Evolutionary conservation across 305 asterid species (phyloP), one percentile per base, ranked within the genome.

Genomic region (Fraxinus greggii): DNA sequence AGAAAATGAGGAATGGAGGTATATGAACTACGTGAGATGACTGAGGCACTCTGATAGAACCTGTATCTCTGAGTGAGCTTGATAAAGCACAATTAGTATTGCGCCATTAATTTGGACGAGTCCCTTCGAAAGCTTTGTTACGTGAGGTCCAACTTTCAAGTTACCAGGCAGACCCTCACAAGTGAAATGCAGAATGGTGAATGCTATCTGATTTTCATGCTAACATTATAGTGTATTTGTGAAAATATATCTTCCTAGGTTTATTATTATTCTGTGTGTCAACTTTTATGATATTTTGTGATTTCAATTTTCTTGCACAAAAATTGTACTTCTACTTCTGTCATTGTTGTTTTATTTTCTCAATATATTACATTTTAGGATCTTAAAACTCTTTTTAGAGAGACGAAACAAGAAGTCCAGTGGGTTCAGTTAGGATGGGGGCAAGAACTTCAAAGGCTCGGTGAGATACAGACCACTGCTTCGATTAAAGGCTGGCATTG

Each of bases 361-460:
- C 23, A 8, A 31, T 76, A 15, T 73, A 76, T 31, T 31, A 42
- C 61, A 70, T 63, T 85, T 83, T 91, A 95, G 98, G 94, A 88
- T 86, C 90, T 95, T 77, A 92, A 90, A 87, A 78, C 86, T 61
- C 90, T 91, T 82, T 90, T 86, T 65, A 85, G 77, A 77, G 93
- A 90, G 72, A 86, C 94, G 23, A 92, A 91, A 56, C 84, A 87
- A 79, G 94, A 92, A 84, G 91, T 91, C 78, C 89, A 82, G 77
- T 86, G 73, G 76, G 92, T 80, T 72, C 93, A 88, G 81, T 73
- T 86, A 77, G 94, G 93, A 79, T 91, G 95, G 91, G 92, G 77
- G 83, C 87, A 87, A 65, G 98, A 91, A 89, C 79, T 94, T 69
- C 86, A 77, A 80, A 89, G 88, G 84, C 89, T 95, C 2, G 97